Evolutionary conservation across 2,329 filamentous ascomycete species (phyloP).

Genomic region (Sclerotinia borealis): DNA sequence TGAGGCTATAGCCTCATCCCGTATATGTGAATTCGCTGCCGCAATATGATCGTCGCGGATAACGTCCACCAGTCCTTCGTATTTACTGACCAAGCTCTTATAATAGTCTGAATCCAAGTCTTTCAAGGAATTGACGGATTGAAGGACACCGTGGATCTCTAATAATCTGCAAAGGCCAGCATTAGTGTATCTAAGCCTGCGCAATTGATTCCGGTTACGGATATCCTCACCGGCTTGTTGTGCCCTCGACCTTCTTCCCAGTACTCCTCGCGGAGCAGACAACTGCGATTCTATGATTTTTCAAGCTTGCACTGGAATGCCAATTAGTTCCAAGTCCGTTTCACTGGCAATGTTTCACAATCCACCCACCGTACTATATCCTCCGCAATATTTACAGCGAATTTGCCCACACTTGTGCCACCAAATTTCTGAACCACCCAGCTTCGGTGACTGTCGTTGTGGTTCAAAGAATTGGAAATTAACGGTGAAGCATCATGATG

Average conservation of each 20-base stretch:
- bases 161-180: slow-evolving; percentile 37
- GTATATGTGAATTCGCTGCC: slow-evolving; percentile 60
- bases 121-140: slow-evolving; percentile 46
- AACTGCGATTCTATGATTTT: slow-evolving; percentile 72
- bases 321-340: slow-evolving; percentile 9
- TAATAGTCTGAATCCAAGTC: slow-evolving; percentile 48
- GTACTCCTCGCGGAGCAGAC: slow-evolving; percentile 95
- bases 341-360: slow-evolving; percentile 6
- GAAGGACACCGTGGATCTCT: slow-evolving; percentile 53
- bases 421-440: slow-evolving; percentile 96
- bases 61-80: slow-evolving; percentile 68
- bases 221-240: slow-evolving; percentile 76
- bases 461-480: slow-evolving; percentile 16
- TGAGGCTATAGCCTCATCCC: slow-evolving; percentile 49
- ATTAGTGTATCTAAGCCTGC: not conserved
- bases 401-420: slow-evolving; percentile 93
- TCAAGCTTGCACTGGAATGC: slow-evolving; percentile 49
- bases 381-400: slow-evolving; percentile 67
- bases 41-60: slow-evolving; percentile 77
- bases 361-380: slow-evolving; percentile 58
- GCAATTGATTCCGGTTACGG: not conserved
- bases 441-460: slow-evolving; percentile 33
- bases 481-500: slow-evolving; percentile 15
- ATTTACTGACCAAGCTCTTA: slow-evolving; percentile 51
- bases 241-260: slow-evolving; percentile 89